Evolutionary conservation across 2,329 filamentous ascomycete species (phyloP).

Genomic region (Passalora sequoiae): DNA sequence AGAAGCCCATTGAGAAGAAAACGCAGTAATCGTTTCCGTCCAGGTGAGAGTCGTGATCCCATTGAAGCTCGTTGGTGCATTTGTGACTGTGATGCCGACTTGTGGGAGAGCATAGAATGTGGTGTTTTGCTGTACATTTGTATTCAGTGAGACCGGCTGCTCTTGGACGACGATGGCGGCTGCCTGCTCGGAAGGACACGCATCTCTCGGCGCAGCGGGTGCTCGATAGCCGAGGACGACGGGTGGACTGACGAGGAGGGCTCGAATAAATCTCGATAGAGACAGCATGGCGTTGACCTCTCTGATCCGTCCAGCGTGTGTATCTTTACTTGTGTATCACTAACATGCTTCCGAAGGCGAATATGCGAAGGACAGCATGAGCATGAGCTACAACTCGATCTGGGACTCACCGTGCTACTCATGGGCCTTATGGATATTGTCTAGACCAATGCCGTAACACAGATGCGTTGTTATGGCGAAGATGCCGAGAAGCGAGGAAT

Average conservation of each 20-base stretch:
- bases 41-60: constrained; percentile 27
- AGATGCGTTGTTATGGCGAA: not conserved
- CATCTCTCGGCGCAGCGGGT: not conserved
- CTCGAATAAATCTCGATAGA: too few species aligned
- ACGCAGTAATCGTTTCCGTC: constrained; percentile 16
- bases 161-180: constrained; percentile 21
- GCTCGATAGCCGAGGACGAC: not conserved
- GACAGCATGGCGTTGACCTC: too few species aligned
- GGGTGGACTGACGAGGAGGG: not conserved
- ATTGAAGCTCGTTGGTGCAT: constrained; percentile 29
- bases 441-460: too few species aligned
- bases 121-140: constrained; percentile 26
- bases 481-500: not conserved
- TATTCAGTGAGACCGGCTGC: constrained; percentile 27
- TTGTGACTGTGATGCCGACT: constrained; percentile 26
- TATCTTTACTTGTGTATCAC: too few species aligned
- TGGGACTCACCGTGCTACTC: too few species aligned
- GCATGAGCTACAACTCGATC: too few species aligned
- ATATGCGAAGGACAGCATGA: too few species aligned
- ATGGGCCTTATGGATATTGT: too few species aligned
- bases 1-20: constrained; percentile 1
- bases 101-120: constrained; percentile 27
- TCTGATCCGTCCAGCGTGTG: too few species aligned
- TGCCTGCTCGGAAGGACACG: not conserved
- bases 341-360: too few species aligned